Conservation (phyloP, 129 eudicot genomes). For the Arctium lappa region DNA sequence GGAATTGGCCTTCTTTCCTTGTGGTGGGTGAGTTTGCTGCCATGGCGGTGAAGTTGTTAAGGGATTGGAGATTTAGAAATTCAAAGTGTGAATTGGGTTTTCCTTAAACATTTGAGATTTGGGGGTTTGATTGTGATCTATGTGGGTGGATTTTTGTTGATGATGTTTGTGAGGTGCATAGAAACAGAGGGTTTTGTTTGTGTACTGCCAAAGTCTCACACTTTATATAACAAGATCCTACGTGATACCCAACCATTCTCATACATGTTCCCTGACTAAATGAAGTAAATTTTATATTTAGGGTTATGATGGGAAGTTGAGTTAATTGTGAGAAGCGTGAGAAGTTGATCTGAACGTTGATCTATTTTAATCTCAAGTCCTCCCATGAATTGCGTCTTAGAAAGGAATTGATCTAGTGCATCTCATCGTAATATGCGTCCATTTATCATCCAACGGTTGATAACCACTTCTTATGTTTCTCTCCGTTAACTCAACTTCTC, state of each 20-base stretch:
- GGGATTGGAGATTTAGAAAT: background rate
- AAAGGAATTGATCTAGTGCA: too few relatives aligned
- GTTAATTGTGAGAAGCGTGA: too few relatives aligned
- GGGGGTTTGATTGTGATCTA: conserved; percentile 16
- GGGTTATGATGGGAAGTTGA: too few relatives aligned
- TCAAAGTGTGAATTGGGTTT: background rate
- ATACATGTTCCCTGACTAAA: conserved; percentile 1
- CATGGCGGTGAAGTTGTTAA: background rate
- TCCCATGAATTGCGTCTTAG: too few relatives aligned
- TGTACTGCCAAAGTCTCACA: background rate
- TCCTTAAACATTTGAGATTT: background rate
- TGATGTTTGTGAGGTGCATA: conserved; percentile 31
- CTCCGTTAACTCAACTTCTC: too few relatives aligned
- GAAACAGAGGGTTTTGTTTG: background rate
- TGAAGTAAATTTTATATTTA: too few relatives aligned
- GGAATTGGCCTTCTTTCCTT: conserved; percentile 49
- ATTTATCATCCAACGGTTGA: too few relatives aligned
- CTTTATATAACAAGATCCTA: conserved; percentile 5
- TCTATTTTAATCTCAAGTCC: too few relatives aligned
- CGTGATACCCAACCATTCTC: conserved; percentile 1
- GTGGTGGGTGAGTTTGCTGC: conserved; percentile 25
- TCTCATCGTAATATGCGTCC: too few relatives aligned
- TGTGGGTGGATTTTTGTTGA: conserved; percentile 18
- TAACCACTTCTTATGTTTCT: too few relatives aligned
- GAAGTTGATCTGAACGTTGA: too few relatives aligned